Conservation (phyloP, 441 rosid species). For the Brassica balearica region DNA sequence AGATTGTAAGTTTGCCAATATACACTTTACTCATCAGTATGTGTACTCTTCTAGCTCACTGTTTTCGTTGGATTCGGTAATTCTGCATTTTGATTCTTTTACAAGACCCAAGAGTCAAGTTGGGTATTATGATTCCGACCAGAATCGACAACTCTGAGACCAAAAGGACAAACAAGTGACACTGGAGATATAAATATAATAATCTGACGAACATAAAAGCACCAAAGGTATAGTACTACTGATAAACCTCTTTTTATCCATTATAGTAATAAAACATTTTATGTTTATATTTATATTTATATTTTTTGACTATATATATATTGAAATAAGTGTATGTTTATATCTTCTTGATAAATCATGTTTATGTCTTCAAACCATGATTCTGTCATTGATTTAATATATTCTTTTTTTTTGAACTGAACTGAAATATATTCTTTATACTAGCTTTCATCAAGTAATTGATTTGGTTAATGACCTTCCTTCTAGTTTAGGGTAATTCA, state of each 20-base stretch:
- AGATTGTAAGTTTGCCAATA: background rate
- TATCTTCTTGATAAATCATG: background rate
- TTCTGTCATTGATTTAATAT: background rate
- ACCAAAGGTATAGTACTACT: background rate
- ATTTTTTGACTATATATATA: background rate
- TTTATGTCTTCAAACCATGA: background rate
- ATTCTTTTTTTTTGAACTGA: too few relatives aligned
- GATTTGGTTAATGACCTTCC: background rate
- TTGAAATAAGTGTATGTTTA: slow-evolving; percentile 11
- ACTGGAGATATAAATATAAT: background rate
- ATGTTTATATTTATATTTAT: background rate
- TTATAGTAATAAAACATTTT: slow-evolving; percentile 15
- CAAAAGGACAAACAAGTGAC: slow-evolving; percentile 19
- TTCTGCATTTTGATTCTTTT: slow-evolving; percentile 17
- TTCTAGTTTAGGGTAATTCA: background rate
- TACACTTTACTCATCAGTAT: background rate
- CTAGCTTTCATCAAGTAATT: slow-evolving; percentile 7
- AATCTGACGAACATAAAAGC: slow-evolving; percentile 22
- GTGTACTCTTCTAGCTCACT: background rate
- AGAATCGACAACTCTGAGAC: slow-evolving; percentile 41
- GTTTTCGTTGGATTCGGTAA: slow-evolving; percentile 24
- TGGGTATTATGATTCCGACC: slow-evolving; percentile 42
- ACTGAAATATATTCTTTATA: background rate
- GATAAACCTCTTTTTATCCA: slow-evolving; percentile 14
- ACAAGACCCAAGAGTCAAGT: slow-evolving; percentile 34